Percentiles rank a stretch among this genome's conserved stretches.
Conservation (phyloP, 805 yeast species). For the Starmerella khaoyaiensis region DNA sequence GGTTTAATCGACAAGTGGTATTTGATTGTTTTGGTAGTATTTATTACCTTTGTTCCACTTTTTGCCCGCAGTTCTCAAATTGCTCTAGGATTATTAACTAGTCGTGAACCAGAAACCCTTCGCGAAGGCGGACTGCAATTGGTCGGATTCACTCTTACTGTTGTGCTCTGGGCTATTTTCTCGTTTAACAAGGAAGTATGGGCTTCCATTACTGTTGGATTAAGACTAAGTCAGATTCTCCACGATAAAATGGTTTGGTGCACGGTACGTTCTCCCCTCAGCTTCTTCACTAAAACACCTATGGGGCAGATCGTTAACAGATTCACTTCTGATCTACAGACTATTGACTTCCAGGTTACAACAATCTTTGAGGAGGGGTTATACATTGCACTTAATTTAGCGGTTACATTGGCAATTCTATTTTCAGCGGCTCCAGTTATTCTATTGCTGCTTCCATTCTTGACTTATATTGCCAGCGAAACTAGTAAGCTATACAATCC, state of each 20-base stretch:
- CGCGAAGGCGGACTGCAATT: slow-evolving; percentile 18
- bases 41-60: neutral
- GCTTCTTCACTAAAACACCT: slow-evolving; percentile 65
- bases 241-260: slow-evolving; percentile 44
- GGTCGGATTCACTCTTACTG: slow-evolving; percentile 27
- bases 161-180: slow-evolving; percentile 32
- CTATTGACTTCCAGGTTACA: slow-evolving; percentile 55
- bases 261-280: slow-evolving; percentile 59
- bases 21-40: slow-evolving; percentile 28
- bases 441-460: slow-evolving; percentile 46
- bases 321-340: slow-evolving; percentile 69
- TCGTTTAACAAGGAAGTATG: slow-evolving; percentile 22
- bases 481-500: slow-evolving; percentile 57
- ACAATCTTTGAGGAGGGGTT: slow-evolving; percentile 43
- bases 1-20: slow-evolving; percentile 30
- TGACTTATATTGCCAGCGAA: slow-evolving; percentile 44
- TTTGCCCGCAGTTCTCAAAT: neutral
- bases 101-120: slow-evolving; percentile 12
- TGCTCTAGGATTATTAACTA: slow-evolving; percentile 14
- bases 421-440: slow-evolving; percentile 56
- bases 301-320: slow-evolving; percentile 67
- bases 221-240: slow-evolving; percentile 24
- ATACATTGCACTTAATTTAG: slow-evolving; percentile 37
- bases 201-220: slow-evolving; percentile 15
- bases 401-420: slow-evolving; percentile 47